Conservation (phyloP, 148 eudicot genomes). For the Silene uniflora region DNA sequence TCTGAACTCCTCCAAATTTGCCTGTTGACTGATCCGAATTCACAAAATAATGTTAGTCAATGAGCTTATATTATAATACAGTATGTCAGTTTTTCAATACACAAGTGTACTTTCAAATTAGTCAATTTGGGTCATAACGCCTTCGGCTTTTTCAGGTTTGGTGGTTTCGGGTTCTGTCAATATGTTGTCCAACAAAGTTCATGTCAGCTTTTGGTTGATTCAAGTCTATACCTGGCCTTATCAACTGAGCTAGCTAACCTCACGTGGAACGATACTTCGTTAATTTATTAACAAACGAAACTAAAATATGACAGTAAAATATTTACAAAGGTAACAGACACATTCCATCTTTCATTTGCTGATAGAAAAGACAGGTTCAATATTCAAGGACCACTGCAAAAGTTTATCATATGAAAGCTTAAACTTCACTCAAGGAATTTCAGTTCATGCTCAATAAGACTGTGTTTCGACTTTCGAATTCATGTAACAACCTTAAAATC, state of each 20-base stretch:
- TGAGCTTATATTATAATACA: too few species aligned
- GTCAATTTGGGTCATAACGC: too few species aligned
- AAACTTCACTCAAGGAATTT: constrained; percentile 19
- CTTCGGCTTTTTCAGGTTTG: too few species aligned
- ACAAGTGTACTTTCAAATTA: too few species aligned
- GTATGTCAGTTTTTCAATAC: too few species aligned
- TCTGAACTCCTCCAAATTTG: too few species aligned
- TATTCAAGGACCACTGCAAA: constrained; percentile 4
- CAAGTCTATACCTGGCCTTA: too few species aligned
- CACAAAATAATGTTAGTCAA: too few species aligned
- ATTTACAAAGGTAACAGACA: constrained; percentile 57
- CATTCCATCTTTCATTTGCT: constrained; percentile 24
- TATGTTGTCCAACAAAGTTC: too few species aligned
- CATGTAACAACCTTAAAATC: background rate
- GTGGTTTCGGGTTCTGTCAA: too few species aligned
- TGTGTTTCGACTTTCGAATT: background rate
- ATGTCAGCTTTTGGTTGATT: too few species aligned
- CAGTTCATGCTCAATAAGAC: background rate
- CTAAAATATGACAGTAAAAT: background rate
- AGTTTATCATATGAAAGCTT: constrained; percentile 3
- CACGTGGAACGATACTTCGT: background rate
- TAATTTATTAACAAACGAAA: background rate
- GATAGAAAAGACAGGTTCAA: constrained; percentile 15
- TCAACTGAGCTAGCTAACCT: too few species aligned
- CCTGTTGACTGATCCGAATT: background rate